Conservation (phyloP, 139 green algal genomes). For the Coccomyxa sp. region DNA sequence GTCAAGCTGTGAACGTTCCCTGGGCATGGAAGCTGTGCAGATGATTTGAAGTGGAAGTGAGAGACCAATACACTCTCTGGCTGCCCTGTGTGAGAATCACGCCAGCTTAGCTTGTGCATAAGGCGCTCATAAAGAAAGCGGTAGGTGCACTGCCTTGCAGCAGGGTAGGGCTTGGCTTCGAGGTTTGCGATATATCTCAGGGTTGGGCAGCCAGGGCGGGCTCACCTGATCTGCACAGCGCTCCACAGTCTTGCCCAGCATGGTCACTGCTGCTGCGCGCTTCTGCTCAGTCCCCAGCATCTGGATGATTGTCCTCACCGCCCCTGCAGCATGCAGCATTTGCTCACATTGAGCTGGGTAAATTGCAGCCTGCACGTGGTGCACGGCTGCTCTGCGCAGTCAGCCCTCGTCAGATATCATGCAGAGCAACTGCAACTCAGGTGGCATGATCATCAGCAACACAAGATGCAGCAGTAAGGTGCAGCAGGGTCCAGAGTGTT, state of each 20-base stretch:
- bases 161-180: background rate
- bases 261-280: background rate
- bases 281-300: background rate
- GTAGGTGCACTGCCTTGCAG: background rate
- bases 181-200: background rate
- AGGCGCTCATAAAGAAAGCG: background rate
- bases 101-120: too few relatives aligned
- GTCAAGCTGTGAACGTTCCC: too few relatives aligned
- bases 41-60: background rate
- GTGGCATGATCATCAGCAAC: background rate
- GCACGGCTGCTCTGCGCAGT: too few relatives aligned
- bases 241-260: background rate
- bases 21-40: background rate
- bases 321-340: background rate
- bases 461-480: background rate
- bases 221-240: background rate
- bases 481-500: background rate
- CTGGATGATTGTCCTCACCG: background rate
- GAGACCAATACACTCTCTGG: background rate
- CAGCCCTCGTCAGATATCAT: too few relatives aligned
- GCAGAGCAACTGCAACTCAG: background rate
- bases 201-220: background rate
- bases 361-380: background rate
- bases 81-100: too few relatives aligned
- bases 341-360: background rate